Percentiles rank a stretch among this genome's conserved stretches.
Evolutionary conservation across 768 basidiomycete species (phyloP).

Genomic region (Chlorophyllum brunneum): DNA sequence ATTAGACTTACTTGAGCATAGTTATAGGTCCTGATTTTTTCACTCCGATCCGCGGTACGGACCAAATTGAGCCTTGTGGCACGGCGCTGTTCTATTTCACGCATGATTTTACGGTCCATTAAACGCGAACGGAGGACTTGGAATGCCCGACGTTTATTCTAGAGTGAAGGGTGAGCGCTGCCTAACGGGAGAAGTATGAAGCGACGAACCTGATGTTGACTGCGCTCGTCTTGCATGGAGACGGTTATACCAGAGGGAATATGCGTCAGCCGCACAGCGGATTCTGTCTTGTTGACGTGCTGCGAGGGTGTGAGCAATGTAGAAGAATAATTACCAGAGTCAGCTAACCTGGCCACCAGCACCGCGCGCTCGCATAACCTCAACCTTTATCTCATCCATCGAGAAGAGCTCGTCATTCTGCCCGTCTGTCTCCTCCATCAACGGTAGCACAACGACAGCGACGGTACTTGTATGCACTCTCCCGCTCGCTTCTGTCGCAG

Average conservation of each 20-base stretch:
- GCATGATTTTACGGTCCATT: conserved; percentile 71
- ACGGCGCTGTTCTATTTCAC: conserved; percentile 68
- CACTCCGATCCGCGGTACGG: conserved; percentile 79
- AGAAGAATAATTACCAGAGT: neutral
- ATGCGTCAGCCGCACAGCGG: conserved; percentile 92
- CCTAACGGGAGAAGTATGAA: neutral
- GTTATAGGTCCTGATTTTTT: conserved; percentile 96
- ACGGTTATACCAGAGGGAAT: conserved; percentile 91
- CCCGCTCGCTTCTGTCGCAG: conserved; percentile 84
- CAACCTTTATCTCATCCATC: conserved; percentile 84
- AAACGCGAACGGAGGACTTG: conserved; percentile 84
- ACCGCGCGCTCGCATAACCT: conserved; percentile 96
- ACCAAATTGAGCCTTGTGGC: conserved; percentile 71
- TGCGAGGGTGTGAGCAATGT: conserved; percentile 24
- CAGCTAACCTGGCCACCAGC: conserved; percentile 86
- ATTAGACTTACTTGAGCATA: conserved; percentile 66
- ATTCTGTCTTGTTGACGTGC: conserved; percentile 99
- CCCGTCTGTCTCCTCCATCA: conserved; percentile 61
- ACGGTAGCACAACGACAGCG: conserved; percentile 80
- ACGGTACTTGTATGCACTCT: conserved; percentile 92
- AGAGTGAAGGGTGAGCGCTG: neutral
- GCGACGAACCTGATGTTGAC: conserved; percentile 79
- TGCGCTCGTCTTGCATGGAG: conserved; percentile 97
- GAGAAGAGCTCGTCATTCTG: conserved; percentile 63
- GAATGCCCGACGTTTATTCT: conserved; percentile 95